Evolutionary conservation across 2,329 filamentous ascomycete species (phyloP), one percentile per base, ranked within the genome.

Genomic region (Lachnellula subtilissima): DNA sequence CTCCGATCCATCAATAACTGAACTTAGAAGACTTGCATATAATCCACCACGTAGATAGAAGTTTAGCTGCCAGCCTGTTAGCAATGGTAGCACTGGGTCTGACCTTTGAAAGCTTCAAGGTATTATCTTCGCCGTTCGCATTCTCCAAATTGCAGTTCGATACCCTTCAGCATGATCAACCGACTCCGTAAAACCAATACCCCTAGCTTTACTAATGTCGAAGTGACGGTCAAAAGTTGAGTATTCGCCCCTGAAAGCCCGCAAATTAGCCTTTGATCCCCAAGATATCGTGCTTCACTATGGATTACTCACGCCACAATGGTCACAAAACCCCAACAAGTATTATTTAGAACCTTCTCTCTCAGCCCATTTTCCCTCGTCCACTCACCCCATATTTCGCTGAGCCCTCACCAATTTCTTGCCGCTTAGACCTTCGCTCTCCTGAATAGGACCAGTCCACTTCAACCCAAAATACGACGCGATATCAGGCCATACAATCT

Each of bases 391-490:
- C 50, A 59, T n/a, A 28, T 28, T 7, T 32, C 25, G 14, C 45
- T 54, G 40, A 7, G 15, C 25, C 12, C 8, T 35, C 12, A 55
- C 35, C 32, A 36, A 54, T 23, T 50, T 37, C 17, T 17, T 40
- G 11, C 48, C 48, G 12, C 5, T 40, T 3, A 39, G 36, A 9
- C 11, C 28, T 4, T n/a, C 43, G 25, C 15, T 15, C 15, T 40
- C 22, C 11, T 19, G 23, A 1, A 39, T n/a, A n/a, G 64, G 56
- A 3, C 55, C 57, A 8, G 50, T 37, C 1, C 61, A 61, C 5
- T 51, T 28, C 15, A 69, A 53, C 1, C 63, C 65, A 45, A 69
- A 69, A 50, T 66, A 65, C 8, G 42, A 36, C 11, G 28, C 19
- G 19, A 69, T 47, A 1, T 46, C 59, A 3, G 62, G 56, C 67